A percentile compares a stretch with the other conserved stretches of the same genome.
These are phyloP conservation scores for Boletus rubescentipes DNA, from an alignment of 768 basidiomycete species.

Conservation along the genomic window DNA sequence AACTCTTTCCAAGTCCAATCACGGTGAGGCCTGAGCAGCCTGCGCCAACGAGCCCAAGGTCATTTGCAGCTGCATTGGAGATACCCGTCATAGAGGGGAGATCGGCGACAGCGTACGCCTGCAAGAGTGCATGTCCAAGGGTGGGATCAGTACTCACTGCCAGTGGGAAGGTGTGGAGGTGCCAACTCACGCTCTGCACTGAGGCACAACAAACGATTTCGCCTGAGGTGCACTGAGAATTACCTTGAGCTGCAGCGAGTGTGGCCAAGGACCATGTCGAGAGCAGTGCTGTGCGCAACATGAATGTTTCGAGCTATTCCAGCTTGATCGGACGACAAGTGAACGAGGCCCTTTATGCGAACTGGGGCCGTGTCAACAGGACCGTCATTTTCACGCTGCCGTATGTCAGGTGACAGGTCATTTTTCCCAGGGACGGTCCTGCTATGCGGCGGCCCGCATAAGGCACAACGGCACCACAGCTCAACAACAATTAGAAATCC, in stretches of 20 bases:
- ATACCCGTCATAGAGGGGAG: conserved; percentile 7
- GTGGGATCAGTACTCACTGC: neutral
- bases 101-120: conserved; percentile 8
- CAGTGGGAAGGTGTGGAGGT: neutral
- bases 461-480: too few species aligned
- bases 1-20: conserved; percentile 10
- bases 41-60: conserved; percentile 14
- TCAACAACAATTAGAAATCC: too few species aligned
- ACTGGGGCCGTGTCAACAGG: too few species aligned
- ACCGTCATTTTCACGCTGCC: too few species aligned
- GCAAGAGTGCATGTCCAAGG: neutral
- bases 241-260: conserved; percentile 6
- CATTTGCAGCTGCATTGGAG: conserved; percentile 5
- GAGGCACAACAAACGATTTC: conserved; percentile 12
- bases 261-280: conserved; percentile 1
- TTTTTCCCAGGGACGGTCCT: too few species aligned
- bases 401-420: too few species aligned
- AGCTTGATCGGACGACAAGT: neutral
- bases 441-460: too few species aligned
- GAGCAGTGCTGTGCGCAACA: conserved; percentile 4
- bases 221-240: conserved; percentile 5
- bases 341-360: neutral
- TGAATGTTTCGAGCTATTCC: neutral
- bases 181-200: conserved; percentile 12
- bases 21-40: conserved; percentile 10